Conservation (phyloP, 176 grass and related monocot genomes). For the Pontederia crassipes region DNA sequence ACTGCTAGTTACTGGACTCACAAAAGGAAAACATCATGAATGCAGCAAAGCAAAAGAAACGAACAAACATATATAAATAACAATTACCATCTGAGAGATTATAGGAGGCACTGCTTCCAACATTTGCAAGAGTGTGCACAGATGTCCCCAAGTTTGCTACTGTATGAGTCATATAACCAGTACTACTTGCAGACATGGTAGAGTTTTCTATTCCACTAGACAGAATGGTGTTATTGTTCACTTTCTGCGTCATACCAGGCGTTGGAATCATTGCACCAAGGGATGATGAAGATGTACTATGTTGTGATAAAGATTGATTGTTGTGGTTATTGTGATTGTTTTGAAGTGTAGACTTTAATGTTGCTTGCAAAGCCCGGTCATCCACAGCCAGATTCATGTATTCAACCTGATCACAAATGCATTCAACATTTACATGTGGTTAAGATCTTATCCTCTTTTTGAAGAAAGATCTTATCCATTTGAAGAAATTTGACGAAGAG, state of each 20-base stretch:
- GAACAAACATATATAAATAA: conserved; percentile 1
- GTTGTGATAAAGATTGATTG: conserved; percentile 14
- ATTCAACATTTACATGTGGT: not conserved
- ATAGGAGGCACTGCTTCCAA: conserved; percentile 9
- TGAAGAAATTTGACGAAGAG: not conserved
- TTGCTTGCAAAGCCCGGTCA: conserved; percentile 43
- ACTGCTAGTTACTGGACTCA: conserved; percentile 60
- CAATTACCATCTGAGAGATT: conserved; percentile 17
- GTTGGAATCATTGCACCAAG: conserved; percentile 87
- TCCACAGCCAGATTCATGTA: conserved; percentile 56
- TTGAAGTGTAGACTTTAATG: conserved; percentile 39
- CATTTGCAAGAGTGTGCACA: conserved; percentile 24
- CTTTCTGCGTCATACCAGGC: conserved; percentile 64
- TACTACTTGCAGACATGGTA: conserved; percentile 29
- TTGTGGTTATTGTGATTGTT: conserved; percentile 15
- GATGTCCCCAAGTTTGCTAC: conserved; percentile 25
- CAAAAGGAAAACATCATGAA: conserved; percentile 20
- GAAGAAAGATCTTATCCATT: conserved; percentile 2
- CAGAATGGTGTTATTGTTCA: conserved; percentile 39
- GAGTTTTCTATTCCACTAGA: conserved; percentile 51
- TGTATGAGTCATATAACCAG: conserved; percentile 50
- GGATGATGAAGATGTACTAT: conserved; percentile 50
- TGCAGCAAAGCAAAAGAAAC: conserved; percentile 6
- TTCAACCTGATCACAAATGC: conserved; percentile 49
- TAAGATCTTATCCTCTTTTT: conserved; percentile 18